phyloP scores from a whole-genome alignment of 768 basidiomycete species.

The Lactarius evosmus region DNA sequence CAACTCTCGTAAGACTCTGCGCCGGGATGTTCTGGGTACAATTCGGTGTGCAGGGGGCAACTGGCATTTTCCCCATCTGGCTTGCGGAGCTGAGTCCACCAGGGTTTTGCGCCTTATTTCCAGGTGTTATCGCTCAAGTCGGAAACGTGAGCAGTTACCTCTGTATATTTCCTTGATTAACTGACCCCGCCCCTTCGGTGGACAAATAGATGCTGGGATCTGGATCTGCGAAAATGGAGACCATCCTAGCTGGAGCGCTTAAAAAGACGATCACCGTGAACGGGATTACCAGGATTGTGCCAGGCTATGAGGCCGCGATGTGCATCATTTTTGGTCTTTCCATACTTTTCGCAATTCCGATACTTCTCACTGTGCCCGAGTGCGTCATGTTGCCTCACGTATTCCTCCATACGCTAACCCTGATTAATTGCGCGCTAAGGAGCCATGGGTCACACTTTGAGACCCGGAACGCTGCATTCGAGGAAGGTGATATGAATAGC shows the following conservation, averaged over 20 bases:
- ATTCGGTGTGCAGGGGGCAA: conserved; percentile 43
- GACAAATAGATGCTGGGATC: conserved; percentile 40
- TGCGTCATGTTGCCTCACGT: conserved; percentile 36
- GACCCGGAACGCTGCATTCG: conserved; percentile 71
- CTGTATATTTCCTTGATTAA: neutral
- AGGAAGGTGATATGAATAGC: conserved; percentile 38
- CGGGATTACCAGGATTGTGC: conserved; percentile 15
- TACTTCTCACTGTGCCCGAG: conserved; percentile 77
- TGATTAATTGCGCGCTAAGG: conserved; percentile 22
- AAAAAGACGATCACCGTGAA: conserved; percentile 33
- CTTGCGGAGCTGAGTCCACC: conserved; percentile 46
- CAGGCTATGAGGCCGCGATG: conserved; percentile 58
- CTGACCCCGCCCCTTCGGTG: neutral
- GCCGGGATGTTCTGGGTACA: conserved; percentile 48
- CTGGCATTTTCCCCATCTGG: conserved; percentile 38
- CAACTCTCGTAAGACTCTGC: conserved; percentile 37
- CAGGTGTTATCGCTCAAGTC: conserved; percentile 43
- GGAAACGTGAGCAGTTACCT: conserved; percentile 34
- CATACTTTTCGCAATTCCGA: conserved; percentile 68
- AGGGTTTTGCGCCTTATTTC: conserved; percentile 46
- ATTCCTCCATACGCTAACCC: neutral
- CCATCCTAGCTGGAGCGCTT: conserved; percentile 40
- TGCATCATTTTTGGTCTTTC: conserved; percentile 84
- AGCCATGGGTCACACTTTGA: conserved; percentile 63
- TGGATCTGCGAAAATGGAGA: conserved; percentile 47